Conservation (phyloP, 495 filamentous ascomycete species). For the Penicillium samsonianum region DNA sequence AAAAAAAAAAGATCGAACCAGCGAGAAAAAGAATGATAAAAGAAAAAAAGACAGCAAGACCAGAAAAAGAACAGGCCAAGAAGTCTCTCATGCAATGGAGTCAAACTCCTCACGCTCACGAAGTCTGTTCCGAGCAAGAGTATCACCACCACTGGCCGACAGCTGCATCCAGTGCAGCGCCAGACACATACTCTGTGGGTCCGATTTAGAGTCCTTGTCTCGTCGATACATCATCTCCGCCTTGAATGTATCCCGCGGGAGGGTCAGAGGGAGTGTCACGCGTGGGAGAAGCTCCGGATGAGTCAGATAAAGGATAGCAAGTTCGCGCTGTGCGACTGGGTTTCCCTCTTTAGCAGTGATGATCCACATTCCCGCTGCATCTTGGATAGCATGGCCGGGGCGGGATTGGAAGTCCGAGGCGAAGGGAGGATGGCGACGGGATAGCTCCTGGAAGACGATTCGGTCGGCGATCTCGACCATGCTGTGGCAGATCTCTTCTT, state of each 20-base stretch:
- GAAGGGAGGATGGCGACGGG: slow-evolving; percentile 46
- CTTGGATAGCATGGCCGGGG: slow-evolving; percentile 61
- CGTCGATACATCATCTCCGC: slow-evolving; percentile 74
- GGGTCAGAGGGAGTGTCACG: slow-evolving; percentile 79
- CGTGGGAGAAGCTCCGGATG: slow-evolving; percentile 86
- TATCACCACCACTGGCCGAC: slow-evolving; percentile 81
- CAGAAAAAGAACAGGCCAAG: slow-evolving; percentile 15
- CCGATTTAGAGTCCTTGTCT: slow-evolving; percentile 57
- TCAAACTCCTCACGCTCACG: slow-evolving; percentile 68
- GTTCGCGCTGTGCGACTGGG: slow-evolving; percentile 87
- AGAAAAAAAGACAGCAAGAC: slow-evolving; percentile 18
- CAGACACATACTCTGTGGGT: slow-evolving; percentile 91
- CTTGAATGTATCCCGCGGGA: slow-evolving; percentile 88
- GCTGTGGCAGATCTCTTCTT: slow-evolving; percentile 83
- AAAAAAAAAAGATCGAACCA: slow-evolving; percentile 17
- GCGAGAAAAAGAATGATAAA: slow-evolving; percentile 13
- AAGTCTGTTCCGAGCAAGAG: slow-evolving; percentile 82
- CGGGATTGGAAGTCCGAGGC: slow-evolving; percentile 36
- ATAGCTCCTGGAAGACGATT: slow-evolving; percentile 47
- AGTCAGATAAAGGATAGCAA: slow-evolving; percentile 92
- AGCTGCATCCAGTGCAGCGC: slow-evolving; percentile 99
- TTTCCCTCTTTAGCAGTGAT: slow-evolving; percentile 95
- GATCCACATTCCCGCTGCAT: slow-evolving; percentile 89
- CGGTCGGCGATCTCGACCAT: slow-evolving; percentile 75
- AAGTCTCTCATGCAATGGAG: slow-evolving; percentile 46